Evolutionary conservation across 2,329 filamentous ascomycete genomes (phyloP).

Genomic region (Aspergillus sp.): DNA sequence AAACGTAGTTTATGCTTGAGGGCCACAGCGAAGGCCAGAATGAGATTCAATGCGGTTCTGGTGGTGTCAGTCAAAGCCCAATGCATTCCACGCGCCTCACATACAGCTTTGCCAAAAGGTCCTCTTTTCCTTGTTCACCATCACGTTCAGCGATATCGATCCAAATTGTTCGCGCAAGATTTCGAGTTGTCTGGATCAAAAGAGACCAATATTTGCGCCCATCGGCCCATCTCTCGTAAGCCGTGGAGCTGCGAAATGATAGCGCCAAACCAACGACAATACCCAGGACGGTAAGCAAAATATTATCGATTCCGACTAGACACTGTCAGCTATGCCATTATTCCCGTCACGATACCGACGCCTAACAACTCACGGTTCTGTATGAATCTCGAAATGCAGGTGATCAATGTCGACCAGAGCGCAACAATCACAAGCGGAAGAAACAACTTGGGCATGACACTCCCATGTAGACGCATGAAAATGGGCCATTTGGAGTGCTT

Average conservation of each 20-base stretch:
- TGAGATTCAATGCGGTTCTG: slow-evolving; percentile 61
- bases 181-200: slow-evolving; percentile 48
- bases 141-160: slow-evolving; percentile 60
- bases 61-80: not conserved
- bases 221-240: slow-evolving; percentile 62
- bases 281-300: slow-evolving; percentile 68
- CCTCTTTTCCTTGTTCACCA: slow-evolving; percentile 52
- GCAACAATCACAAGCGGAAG: slow-evolving; percentile 57
- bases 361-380: slow-evolving; percentile 26
- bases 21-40: slow-evolving; percentile 67
- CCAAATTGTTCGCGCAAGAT: slow-evolving; percentile 67
- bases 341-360: not conserved
- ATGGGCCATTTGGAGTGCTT: slow-evolving; percentile 70
- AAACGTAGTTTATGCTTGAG: slow-evolving; percentile 78
- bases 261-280: slow-evolving; percentile 74
- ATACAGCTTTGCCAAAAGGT: slow-evolving; percentile 59
- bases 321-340: not conserved
- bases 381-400: slow-evolving; percentile 44
- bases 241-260: slow-evolving; percentile 67
- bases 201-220: slow-evolving; percentile 57
- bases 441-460: slow-evolving; percentile 65
- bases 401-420: slow-evolving; percentile 59
- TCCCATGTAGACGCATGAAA: slow-evolving; percentile 68
- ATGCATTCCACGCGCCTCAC: not conserved
- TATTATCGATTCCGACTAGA: slow-evolving; percentile 52